Evolutionary conservation across 768 basidiomycete species (phyloP).

Genomic region (Russula brevipes): DNA sequence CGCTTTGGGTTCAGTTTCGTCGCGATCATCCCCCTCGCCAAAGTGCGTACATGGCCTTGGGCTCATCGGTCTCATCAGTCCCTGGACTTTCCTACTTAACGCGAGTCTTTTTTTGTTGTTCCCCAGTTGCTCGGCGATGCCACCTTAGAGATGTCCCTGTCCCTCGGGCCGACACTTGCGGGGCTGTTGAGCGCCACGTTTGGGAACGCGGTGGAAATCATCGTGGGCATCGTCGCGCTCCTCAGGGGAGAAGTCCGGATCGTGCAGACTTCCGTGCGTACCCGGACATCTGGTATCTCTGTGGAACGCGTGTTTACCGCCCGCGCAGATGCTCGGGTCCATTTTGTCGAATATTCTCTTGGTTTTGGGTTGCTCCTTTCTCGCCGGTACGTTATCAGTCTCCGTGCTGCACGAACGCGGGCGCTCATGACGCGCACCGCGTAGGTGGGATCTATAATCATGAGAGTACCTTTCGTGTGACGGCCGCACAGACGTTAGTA

Average conservation of each 20-base stretch:
- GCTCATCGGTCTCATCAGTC: neutral
- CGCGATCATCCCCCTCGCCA: slow-evolving; percentile 83
- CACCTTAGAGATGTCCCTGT: slow-evolving; percentile 73
- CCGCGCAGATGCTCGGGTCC: slow-evolving; percentile 73
- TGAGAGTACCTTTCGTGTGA: slow-evolving; percentile 73
- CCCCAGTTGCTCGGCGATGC: slow-evolving; percentile 68
- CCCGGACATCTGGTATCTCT: neutral
- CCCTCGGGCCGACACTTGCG: slow-evolving; percentile 78
- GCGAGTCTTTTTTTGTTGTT: no score
- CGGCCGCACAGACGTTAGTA: slow-evolving; percentile 82
- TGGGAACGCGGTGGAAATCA: slow-evolving; percentile 83
- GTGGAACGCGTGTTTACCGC: slow-evolving; percentile 4
- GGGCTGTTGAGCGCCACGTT: slow-evolving; percentile 84
- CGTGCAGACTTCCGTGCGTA: slow-evolving; percentile 80
- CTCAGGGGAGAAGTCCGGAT: slow-evolving; percentile 69
- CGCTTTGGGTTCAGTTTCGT: slow-evolving; percentile 72
- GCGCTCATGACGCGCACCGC: neutral
- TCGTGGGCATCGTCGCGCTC: slow-evolving; percentile 82
- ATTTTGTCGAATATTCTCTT: slow-evolving; percentile 87
- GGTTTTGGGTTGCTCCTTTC: slow-evolving; percentile 86
- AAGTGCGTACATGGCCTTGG: slow-evolving; percentile 41
- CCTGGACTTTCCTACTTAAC: neutral
- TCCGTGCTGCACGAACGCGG: neutral
- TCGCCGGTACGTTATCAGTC: slow-evolving; percentile 52
- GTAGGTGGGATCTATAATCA: slow-evolving; percentile 58